phyloP scores from a whole-genome alignment of 768 basidiomycete species.

The Lactarius quietus region DNA sequence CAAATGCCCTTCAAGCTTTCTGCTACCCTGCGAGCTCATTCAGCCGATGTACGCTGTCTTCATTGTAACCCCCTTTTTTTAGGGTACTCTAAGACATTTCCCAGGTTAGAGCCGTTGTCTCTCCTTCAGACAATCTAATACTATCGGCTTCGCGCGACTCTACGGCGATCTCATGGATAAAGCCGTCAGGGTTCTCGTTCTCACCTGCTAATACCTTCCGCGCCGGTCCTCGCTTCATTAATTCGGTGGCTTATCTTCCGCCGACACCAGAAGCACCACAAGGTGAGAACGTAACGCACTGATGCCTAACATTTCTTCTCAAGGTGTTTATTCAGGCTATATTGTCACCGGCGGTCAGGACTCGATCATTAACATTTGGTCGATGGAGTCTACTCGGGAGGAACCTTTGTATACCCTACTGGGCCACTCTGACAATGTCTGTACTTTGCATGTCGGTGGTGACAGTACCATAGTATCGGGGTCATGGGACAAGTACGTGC shows the following conservation, averaged over 20 bases:
- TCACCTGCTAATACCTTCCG: constrained; percentile 49
- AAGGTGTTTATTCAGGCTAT: constrained; percentile 44
- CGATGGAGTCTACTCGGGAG: constrained; percentile 52
- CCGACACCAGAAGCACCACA: constrained; percentile 56
- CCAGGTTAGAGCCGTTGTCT: constrained; percentile 79
- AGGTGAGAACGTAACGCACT: constrained; percentile 44
- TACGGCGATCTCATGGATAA: constrained; percentile 84
- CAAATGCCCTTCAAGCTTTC: constrained; percentile 75
- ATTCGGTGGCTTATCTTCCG: constrained; percentile 74
- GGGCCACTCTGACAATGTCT: constrained; percentile 90
- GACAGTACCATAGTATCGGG: constrained; percentile 84
- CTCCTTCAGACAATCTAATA: constrained; percentile 72
- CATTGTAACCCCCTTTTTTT: constrained; percentile 22
- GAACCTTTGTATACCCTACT: constrained; percentile 81
- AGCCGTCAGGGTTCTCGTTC: constrained; percentile 50
- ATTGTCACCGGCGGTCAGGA: constrained; percentile 89
- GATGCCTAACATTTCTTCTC: constrained; percentile 17
- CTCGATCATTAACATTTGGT: constrained; percentile 79
- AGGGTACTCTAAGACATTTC: constrained; percentile 29
- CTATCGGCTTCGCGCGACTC: constrained; percentile 91
- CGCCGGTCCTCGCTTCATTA: constrained; percentile 73
- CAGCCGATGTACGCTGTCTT: constrained; percentile 60
- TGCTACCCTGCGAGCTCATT: constrained; percentile 64
- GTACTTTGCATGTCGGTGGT: constrained; percentile 68
- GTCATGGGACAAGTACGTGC: constrained; percentile 90